These are phyloP conservation scores for Drechslerella dactyloides DNA, from an alignment of 2,329 filamentous ascomycete genomes.

Conservation along the genomic window DNA sequence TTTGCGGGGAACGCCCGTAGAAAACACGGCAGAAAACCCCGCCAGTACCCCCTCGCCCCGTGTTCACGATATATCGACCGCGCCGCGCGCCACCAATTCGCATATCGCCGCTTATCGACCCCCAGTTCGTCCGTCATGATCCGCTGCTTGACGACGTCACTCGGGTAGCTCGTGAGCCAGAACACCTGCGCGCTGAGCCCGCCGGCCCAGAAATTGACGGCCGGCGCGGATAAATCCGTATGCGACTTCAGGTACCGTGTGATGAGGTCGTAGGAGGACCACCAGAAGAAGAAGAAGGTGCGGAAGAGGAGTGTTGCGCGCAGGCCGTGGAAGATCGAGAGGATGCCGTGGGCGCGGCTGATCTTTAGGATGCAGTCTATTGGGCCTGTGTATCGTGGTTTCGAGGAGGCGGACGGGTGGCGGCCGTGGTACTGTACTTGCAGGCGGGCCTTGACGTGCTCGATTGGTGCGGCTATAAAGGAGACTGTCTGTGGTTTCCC, in stretches of 20 bases:
- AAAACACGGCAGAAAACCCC: slow-evolving; percentile 93
- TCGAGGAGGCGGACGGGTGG: slow-evolving; percentile 73
- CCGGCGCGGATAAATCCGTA: slow-evolving; percentile 75
- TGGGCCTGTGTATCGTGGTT: slow-evolving; percentile 82
- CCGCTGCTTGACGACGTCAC: slow-evolving; percentile 91
- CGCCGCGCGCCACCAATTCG: slow-evolving; percentile 80
- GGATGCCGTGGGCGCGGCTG: slow-evolving; percentile 70
- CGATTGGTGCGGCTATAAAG: slow-evolving; percentile 90
- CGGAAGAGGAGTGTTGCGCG: slow-evolving; percentile 85
- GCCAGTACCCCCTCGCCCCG: slow-evolving; percentile 83
- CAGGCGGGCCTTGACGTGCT: slow-evolving; percentile 91
- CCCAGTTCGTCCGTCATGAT: slow-evolving; percentile 87
- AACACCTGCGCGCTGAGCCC: slow-evolving; percentile 92
- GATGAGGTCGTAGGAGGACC: slow-evolving; percentile 90
- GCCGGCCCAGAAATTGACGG: slow-evolving; percentile 96
- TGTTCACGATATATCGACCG: slow-evolving; percentile 74
- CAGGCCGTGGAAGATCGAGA: slow-evolving; percentile 84
- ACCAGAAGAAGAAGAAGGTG: slow-evolving; percentile 97
- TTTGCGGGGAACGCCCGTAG: slow-evolving; percentile 93
- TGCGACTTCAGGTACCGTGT: slow-evolving; percentile 70
- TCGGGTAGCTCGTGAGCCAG: slow-evolving; percentile 90
- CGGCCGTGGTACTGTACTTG: slow-evolving; percentile 81
- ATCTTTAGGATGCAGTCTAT: slow-evolving; percentile 72
- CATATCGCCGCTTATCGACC: slow-evolving; percentile 73
- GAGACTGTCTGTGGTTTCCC: slow-evolving; percentile 69